Base-by-base conservation (phyloP, 192 early-diverging fungal genomes). In the Piromyces sp. region DNA sequence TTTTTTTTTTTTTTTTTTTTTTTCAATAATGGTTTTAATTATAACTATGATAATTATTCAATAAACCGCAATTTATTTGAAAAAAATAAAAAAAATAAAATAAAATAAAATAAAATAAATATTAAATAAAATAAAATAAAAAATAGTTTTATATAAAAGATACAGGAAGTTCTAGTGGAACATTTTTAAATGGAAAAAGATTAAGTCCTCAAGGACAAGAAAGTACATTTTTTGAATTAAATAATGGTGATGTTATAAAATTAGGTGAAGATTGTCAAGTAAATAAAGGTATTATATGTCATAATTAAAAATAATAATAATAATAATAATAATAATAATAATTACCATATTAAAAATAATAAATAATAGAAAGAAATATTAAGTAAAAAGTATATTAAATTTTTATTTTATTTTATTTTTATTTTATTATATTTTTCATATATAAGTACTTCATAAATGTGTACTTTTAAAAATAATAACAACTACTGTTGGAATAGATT, bases 151-250 rank as follows among this genome's bases (percentile, higher is more conserved):
- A 87, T 84, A 94, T 98, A 82, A 92, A 93, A 83, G 98, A 99
- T 86, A 96, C 95, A 51, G 96, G 95, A 82, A 95, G 94, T 30
- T 99, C 97, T 7, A 97, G 96, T 37, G 98, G 98, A 15, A 99
- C 98, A 19, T 99, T 98, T 83, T 87, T 99, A 33, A 99, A 99
- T 88, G 93, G 96, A 86, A 92, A 94, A 86, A 87, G 98, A 26
- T 87, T 99, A 28, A 93, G 93, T 79, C 93, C 96, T n/a, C 93
- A 95, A 30, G 92, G 92, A 11, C 90, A 94, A 80, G 96, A 96
- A 86, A 95, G 94, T n/a, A 22, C 22, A 28, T 68, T 68, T 68
- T 68, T 68, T 68, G 51, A 68, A 68, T n/a, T 68, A 68, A 22
- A 17, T 68, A 68, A 68, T n/a, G 51, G 51, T 0, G 51, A 68